A percentile compares a stretch with the other conserved stretches of the same genome.
Evolutionary conservation across 495 filamentous ascomycete species (phyloP).

Genomic region (Pseudotulostoma volvatum): DNA sequence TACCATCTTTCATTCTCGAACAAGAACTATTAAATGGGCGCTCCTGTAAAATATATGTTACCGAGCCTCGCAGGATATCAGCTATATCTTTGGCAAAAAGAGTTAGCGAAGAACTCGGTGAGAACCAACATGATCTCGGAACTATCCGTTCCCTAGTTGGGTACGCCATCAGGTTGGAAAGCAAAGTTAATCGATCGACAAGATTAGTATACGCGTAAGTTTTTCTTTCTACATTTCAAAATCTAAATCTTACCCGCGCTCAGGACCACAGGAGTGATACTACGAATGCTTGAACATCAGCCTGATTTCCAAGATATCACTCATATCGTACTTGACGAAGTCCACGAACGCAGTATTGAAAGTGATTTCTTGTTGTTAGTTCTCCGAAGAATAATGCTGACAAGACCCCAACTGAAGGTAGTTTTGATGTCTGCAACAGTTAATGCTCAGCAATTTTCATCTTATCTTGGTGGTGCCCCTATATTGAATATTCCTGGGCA

Average conservation of each 20-base stretch:
- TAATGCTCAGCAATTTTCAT: slow-evolving; percentile 78
- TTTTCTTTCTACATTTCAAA: neutral
- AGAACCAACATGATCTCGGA: slow-evolving; percentile 64
- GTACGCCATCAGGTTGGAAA: slow-evolving; percentile 84
- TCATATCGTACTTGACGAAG: slow-evolving; percentile 86
- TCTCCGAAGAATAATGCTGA: slow-evolving; percentile 58
- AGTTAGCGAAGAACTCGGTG: slow-evolving; percentile 88
- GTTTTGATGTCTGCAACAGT: slow-evolving; percentile 95
- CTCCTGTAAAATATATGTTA: slow-evolving; percentile 83
- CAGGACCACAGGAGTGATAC: slow-evolving; percentile 66
- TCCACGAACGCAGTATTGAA: slow-evolving; percentile 88
- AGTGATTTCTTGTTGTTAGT: slow-evolving; percentile 89
- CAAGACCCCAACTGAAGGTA: slow-evolving; percentile 59
- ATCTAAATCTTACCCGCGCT: neutral
- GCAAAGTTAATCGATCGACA: slow-evolving; percentile 63
- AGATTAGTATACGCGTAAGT: slow-evolving; percentile 66
- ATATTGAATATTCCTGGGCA: slow-evolving; percentile 79
- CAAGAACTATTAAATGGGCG: slow-evolving; percentile 66
- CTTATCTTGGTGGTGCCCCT: slow-evolving; percentile 69
- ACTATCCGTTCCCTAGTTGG: slow-evolving; percentile 72
- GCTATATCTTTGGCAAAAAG: slow-evolving; percentile 81
- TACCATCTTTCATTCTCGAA: slow-evolving; percentile 82
- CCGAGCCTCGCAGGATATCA: slow-evolving; percentile 90
- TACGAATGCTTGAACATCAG: slow-evolving; percentile 87
- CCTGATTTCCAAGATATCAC: slow-evolving; percentile 75